These are phyloP conservation scores for Nadsonia starkeyi-henricii DNA, from an alignment of 1,139 yeast species.

Conservation along the genomic window DNA sequence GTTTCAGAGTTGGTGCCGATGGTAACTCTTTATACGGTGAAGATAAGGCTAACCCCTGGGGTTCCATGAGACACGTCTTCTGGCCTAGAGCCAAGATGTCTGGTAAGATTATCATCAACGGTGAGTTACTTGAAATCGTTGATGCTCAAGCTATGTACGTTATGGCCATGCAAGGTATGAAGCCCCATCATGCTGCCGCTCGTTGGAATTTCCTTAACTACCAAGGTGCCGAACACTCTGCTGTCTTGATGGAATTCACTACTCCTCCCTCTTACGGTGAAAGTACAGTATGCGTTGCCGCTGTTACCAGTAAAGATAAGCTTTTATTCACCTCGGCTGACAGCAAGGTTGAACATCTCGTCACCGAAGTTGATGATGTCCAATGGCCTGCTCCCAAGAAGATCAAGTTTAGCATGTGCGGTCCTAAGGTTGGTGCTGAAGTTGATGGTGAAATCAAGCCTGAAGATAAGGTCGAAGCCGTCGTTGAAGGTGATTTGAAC, in stretches of 20 bases:
- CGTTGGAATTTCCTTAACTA: constrained; percentile 89
- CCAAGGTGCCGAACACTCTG: constrained; percentile 63
- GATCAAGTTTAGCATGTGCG: constrained; percentile 45
- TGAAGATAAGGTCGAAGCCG: constrained; percentile 21
- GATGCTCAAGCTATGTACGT: constrained; percentile 67
- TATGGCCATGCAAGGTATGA: constrained; percentile 98
- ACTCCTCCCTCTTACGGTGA: constrained; percentile 84
- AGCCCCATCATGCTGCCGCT: constrained; percentile 97
- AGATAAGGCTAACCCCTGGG: constrained; percentile 80
- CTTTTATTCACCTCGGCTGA: constrained; percentile 53
- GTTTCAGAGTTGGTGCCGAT: constrained; percentile 80
- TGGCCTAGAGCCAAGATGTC: constrained; percentile 78
- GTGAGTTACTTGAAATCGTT: constrained; percentile 25
- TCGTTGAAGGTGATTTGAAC: constrained; percentile 28
- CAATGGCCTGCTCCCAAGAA: constrained; percentile 85
- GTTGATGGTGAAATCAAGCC: constrained; percentile 25
- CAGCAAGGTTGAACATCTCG: constrained; percentile 50
- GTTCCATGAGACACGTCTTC: constrained; percentile 86
- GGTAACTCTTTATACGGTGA: constrained; percentile 75
- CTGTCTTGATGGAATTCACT: constrained; percentile 86
- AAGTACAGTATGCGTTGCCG: constrained; percentile 69
- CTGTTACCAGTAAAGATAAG: constrained; percentile 49
- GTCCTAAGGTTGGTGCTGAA: constrained; percentile 30
- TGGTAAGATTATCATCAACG: constrained; percentile 40
- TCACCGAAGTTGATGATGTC: constrained; percentile 53